Evolutionary conservation across 139 green algal genomes (phyloP).

Genomic region (Haematococcus lacustris): DNA sequence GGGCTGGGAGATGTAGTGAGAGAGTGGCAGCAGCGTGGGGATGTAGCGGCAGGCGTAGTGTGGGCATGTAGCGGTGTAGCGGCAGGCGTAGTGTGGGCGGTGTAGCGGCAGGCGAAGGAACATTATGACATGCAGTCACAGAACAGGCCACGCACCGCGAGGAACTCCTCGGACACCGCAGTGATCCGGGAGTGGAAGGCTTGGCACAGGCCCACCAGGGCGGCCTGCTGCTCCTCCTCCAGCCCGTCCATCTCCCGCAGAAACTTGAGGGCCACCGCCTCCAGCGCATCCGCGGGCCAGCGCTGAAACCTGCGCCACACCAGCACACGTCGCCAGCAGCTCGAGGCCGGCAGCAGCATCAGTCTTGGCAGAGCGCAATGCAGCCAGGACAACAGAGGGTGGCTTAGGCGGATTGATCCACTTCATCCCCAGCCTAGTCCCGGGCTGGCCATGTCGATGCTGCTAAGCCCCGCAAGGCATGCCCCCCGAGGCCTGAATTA

Average conservation of each 20-base stretch:
- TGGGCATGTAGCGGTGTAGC: background rate
- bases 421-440: background rate
- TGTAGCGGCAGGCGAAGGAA: background rate
- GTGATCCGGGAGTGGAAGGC: conserved; percentile 40
- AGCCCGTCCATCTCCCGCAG: conserved; percentile 37
- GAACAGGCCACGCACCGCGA: conserved; percentile 4
- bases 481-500: background rate
- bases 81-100: background rate
- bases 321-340: background rate
- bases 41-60: too few species aligned
- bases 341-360: background rate
- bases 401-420: background rate
- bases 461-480: too few species aligned
- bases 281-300: conserved; percentile 58
- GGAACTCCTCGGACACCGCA: conserved; percentile 36
- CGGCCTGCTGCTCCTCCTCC: conserved; percentile 29
- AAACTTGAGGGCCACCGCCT: conserved; percentile 68
- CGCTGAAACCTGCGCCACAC: conserved; percentile 25
- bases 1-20: background rate
- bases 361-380: background rate
- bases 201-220: conserved; percentile 49
- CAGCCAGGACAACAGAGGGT: background rate
- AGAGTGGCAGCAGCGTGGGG: background rate
- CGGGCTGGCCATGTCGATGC: background rate
- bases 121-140: background rate